Percentiles rank a stretch among this genome's conserved stretches.
These are phyloP conservation scores for Conticribra weissflogii DNA, from an alignment of 108 stramenopile species.

Conservation along the genomic window DNA sequence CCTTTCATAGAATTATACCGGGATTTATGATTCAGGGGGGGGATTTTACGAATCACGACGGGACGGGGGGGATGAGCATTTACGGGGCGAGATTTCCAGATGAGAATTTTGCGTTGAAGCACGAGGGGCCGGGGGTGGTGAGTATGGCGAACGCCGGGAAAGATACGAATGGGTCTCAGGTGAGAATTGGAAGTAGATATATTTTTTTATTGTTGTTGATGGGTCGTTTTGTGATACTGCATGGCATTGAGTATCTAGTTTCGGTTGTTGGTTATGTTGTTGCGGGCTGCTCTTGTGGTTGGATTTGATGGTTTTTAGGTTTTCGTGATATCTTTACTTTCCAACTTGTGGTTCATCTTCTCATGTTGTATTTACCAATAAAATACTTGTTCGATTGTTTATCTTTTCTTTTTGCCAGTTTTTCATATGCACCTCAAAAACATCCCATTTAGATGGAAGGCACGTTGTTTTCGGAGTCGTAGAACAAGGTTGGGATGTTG, in stretches of 20 bases:
- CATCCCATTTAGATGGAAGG: constrained; percentile 92
- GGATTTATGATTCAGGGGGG: constrained; percentile 91
- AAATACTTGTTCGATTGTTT: too few species aligned
- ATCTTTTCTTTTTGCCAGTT: constrained; percentile 56
- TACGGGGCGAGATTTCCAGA: constrained; percentile 89
- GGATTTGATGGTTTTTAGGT: too few species aligned
- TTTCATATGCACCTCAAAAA: constrained; percentile 84
- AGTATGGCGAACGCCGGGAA: constrained; percentile 96
- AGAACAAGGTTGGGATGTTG: constrained; percentile 77
- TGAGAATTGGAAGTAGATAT: not conserved
- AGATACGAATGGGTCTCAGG: constrained; percentile 67
- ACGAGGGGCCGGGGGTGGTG: constrained; percentile 85
- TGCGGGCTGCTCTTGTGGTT: too few species aligned
- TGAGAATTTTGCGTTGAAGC: constrained; percentile 94
- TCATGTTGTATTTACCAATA: too few species aligned
- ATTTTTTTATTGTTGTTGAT: not conserved
- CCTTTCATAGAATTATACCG: constrained; percentile 95
- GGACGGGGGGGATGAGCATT: constrained; percentile 83
- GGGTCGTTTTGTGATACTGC: too few species aligned
- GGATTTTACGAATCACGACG: constrained; percentile 95
- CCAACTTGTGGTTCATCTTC: too few species aligned
- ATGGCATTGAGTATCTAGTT: too few species aligned
- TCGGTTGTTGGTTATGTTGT: not conserved
- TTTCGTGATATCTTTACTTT: too few species aligned
- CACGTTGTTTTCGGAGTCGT: constrained; percentile 88